These are phyloP conservation scores for Gonium pectorale DNA, from an alignment of 139 green algal genomes.

Conservation along the genomic window DNA sequence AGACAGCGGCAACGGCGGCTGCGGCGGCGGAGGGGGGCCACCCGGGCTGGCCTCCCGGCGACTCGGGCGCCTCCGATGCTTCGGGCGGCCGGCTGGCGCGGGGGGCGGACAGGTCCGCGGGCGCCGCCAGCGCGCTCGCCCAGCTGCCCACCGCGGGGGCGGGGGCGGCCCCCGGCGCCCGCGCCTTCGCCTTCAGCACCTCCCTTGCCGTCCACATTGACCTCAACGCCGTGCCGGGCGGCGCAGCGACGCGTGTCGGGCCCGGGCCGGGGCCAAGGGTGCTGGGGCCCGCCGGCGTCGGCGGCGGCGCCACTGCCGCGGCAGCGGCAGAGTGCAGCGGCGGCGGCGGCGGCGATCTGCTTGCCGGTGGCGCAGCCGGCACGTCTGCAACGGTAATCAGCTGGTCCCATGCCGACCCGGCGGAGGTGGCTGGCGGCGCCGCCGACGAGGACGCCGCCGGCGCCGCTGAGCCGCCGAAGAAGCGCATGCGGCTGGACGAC, in stretches of 20 bases:
- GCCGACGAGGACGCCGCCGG: background rate
- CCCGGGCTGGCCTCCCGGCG: too few relatives aligned
- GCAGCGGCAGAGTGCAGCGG: background rate
- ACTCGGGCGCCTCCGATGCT: too few relatives aligned
- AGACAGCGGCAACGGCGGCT: background rate
- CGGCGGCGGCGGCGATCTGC: background rate
- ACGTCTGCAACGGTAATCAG: conserved; percentile 19
- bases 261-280: too few relatives aligned
- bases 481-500: background rate
- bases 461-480: background rate
- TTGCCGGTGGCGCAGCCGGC: background rate
- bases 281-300: background rate
- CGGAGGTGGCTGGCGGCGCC: background rate
- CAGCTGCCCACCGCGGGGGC: conserved; percentile 7
- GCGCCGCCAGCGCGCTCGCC: too few relatives aligned
- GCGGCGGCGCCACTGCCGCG: background rate
- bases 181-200: background rate
- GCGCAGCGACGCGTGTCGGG: too few relatives aligned
- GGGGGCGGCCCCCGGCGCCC: too few relatives aligned
- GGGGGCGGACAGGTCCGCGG: background rate
- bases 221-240: background rate
- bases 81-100: too few relatives aligned
- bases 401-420: background rate
- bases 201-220: conserved; percentile 38
- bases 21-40: too few relatives aligned